A percentile compares a stretch with the other conserved stretches of the same genome.
These are phyloP conservation scores for Hymenoscyphus infarciens DNA, from an alignment of 2,329 filamentous ascomycete species.

Conservation along the genomic window DNA sequence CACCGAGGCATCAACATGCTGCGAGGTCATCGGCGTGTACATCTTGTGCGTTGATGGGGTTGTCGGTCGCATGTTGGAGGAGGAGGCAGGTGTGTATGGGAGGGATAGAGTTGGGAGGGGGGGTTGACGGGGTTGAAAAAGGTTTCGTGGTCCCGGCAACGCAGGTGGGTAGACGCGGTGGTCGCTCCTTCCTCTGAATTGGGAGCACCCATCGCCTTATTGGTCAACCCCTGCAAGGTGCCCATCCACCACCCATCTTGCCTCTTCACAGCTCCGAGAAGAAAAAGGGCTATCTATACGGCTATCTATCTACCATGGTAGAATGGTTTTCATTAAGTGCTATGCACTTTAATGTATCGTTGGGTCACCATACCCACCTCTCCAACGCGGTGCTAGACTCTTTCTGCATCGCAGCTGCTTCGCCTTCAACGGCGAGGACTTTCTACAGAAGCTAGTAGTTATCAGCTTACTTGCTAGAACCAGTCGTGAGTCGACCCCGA, in stretches of 20 bases:
- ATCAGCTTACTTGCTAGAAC: too few species aligned
- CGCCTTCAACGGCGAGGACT: too few species aligned
- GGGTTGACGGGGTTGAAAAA: not conserved
- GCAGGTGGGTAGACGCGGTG: not conserved
- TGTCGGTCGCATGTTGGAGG: not conserved
- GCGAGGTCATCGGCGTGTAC: not conserved
- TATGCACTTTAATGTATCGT: too few species aligned
- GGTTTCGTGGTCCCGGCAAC: not conserved
- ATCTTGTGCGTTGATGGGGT: not conserved
- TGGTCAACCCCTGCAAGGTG: not conserved
- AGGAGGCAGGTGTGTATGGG: not conserved
- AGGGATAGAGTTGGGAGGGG: too few species aligned
- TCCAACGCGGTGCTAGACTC: too few species aligned
- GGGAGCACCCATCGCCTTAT: not conserved
- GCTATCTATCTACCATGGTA: too few species aligned
- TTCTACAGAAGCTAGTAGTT: too few species aligned
- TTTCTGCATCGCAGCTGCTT: too few species aligned
- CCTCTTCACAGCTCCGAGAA: too few species aligned
- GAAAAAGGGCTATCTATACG: too few species aligned
- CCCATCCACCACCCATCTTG: not conserved
- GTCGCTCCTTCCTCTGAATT: not conserved
- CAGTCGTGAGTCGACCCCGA: not conserved
- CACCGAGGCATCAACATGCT: not conserved
- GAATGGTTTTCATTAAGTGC: too few species aligned
- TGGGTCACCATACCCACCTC: too few species aligned